phyloP scores from a whole-genome alignment of 345 rosid species.

The Alliaria petiolata region DNA sequence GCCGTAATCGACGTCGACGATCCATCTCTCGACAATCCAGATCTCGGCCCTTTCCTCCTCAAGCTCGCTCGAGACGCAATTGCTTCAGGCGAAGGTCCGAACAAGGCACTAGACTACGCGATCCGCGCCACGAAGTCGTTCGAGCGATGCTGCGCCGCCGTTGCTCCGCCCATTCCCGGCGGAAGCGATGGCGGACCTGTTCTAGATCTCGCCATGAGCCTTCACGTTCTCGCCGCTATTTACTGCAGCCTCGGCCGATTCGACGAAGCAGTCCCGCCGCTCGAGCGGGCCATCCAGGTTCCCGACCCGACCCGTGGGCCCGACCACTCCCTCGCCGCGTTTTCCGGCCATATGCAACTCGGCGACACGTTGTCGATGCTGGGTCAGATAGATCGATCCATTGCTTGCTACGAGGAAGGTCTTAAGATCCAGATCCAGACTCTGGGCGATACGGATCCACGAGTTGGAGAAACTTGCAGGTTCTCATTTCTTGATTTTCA shows the following conservation, averaged over 20 bases:
- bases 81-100: slow-evolving; percentile 93
- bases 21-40: slow-evolving; percentile 91
- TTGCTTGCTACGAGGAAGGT: slow-evolving; percentile 80
- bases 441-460: slow-evolving; percentile 87
- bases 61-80: slow-evolving; percentile 93
- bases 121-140: slow-evolving; percentile 87
- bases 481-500: slow-evolving; percentile 8
- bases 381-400: slow-evolving; percentile 89
- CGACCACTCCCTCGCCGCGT: slow-evolving; percentile 88
- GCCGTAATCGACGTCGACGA: slow-evolving; percentile 36
- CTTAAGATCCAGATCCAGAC: slow-evolving; percentile 95
- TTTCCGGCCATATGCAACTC: slow-evolving; percentile 94
- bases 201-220: slow-evolving; percentile 90
- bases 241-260: slow-evolving; percentile 92
- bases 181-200: slow-evolving; percentile 62
- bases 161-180: slow-evolving; percentile 35
- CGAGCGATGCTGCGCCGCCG: slow-evolving; percentile 70
- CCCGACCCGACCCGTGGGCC: slow-evolving; percentile 69
- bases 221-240: slow-evolving; percentile 92
- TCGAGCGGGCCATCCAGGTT: slow-evolving; percentile 78
- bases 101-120: slow-evolving; percentile 86
- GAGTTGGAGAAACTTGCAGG: slow-evolving; percentile 99
- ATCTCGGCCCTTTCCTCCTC: slow-evolving; percentile 95
- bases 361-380: slow-evolving; percentile 97
- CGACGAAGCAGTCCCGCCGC: slow-evolving; percentile 87